These are phyloP conservation scores for Leccinum variabile DNA, from an alignment of 1,284 basidiomycete species.

Conservation along the genomic window DNA sequence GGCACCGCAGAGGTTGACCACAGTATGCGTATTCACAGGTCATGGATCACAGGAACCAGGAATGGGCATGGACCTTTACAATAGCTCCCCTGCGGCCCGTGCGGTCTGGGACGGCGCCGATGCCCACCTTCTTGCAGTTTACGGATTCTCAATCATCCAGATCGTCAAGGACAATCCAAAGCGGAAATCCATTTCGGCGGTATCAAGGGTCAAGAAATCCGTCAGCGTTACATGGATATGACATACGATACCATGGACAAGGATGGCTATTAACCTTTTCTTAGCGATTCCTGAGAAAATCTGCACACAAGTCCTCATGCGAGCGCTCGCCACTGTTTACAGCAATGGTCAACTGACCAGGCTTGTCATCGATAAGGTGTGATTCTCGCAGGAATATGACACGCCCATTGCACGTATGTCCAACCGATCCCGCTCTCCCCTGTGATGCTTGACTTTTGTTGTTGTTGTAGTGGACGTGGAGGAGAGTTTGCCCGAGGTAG, in stretches of 20 bases:
- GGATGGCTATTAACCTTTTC: constrained; percentile 53
- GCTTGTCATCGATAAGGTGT: constrained; percentile 80
- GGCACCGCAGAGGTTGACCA: constrained; percentile 41
- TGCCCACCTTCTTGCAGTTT: constrained; percentile 87
- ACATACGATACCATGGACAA: constrained; percentile 96
- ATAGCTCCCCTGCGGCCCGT: constrained; percentile 87
- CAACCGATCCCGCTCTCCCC: too few species aligned
- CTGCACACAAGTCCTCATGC: constrained; percentile 52
- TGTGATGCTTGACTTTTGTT: not conserved
- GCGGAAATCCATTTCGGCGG: constrained; percentile 98
- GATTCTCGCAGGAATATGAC: constrained; percentile 8
- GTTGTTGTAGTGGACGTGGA: constrained; percentile 27
- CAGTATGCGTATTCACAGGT: constrained; percentile 97
- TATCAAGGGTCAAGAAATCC: constrained; percentile 96
- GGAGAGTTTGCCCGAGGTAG: constrained; percentile 41
- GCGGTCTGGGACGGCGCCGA: constrained; percentile 98
- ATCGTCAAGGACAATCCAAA: constrained; percentile 98
- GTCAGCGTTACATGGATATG: constrained; percentile 99
- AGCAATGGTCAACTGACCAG: constrained; percentile 60
- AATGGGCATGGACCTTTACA: constrained; percentile 99
- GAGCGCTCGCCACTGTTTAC: constrained; percentile 52
- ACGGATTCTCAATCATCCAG: constrained; percentile 97
- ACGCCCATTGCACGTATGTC: constrained; percentile 13
- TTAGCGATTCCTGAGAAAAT: constrained; percentile 77
- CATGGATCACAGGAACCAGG: constrained; percentile 98